Evolutionary conservation across 73 alveolate genomes (phyloP).

Genomic region (Paraurostyla sp.): DNA sequence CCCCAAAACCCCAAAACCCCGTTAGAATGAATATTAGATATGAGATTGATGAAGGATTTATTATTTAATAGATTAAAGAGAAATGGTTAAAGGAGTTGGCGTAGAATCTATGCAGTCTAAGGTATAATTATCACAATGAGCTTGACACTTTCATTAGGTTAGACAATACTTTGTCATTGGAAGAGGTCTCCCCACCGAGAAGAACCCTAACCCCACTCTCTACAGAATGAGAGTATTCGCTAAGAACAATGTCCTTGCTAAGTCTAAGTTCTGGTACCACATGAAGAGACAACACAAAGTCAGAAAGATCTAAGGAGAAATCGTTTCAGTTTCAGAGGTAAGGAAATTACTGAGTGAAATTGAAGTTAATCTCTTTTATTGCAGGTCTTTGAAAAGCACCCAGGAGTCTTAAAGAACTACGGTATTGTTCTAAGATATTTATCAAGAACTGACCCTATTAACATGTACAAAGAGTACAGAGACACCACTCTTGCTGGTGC

Average conservation of each 20-base stretch:
- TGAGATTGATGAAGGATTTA: constrained; percentile 45
- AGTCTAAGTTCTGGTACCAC: constrained; percentile 94
- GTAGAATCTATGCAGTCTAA: constrained; percentile 56
- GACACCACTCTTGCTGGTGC: constrained; percentile 92
- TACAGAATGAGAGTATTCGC: constrained; percentile 94
- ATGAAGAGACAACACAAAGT: constrained; percentile 91
- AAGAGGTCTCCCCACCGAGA: constrained; percentile 86
- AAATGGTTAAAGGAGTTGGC: constrained; percentile 74
- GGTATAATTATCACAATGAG: background rate
- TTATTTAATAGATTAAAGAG: constrained; percentile 19
- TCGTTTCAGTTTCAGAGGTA: constrained; percentile 87
- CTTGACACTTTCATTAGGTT: constrained; percentile 51
- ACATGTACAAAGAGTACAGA: constrained; percentile 97
- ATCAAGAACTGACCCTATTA: constrained; percentile 93
- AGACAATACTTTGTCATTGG: constrained; percentile 91
- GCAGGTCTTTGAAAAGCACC: constrained; percentile 81
- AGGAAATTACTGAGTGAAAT: background rate
- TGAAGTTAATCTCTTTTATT: background rate
- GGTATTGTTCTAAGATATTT: constrained; percentile 92
- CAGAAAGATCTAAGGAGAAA: constrained; percentile 89
- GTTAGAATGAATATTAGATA: constrained; percentile 11
- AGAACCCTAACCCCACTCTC: constrained; percentile 87
- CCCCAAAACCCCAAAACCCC: too few species aligned
- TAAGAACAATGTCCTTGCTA: constrained; percentile 88
- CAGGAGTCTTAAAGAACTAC: constrained; percentile 87